Conservation (phyloP, 106 monocot species). For the Dactylorhiza incarnata region DNA sequence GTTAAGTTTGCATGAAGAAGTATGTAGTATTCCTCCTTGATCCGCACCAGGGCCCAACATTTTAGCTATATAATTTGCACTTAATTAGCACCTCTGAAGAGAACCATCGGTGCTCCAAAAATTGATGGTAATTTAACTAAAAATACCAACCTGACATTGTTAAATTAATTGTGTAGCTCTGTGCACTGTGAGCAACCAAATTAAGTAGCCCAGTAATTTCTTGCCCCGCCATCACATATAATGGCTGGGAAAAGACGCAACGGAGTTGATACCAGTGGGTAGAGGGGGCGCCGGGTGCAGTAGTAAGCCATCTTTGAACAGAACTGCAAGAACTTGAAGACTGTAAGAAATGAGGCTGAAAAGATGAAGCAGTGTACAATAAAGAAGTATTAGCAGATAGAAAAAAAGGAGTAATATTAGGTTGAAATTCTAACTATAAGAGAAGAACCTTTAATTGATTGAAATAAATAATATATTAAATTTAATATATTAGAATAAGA, state of each 20-base stretch:
- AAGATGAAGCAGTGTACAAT: background rate
- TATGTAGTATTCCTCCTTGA: slow-evolving; percentile 77
- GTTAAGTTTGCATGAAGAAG: slow-evolving; percentile 75
- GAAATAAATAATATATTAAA: no score
- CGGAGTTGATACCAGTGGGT: slow-evolving; percentile 98
- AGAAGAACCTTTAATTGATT: no score
- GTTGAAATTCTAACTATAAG: no score
- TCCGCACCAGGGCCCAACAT: slow-evolving; percentile 82
- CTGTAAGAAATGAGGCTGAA: background rate
- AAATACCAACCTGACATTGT: slow-evolving; percentile 62
- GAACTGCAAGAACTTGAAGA: slow-evolving; percentile 34
- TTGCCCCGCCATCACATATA: slow-evolving; percentile 96
- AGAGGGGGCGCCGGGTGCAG: slow-evolving; percentile 80
- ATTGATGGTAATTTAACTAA: background rate
- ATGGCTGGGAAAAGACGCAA: slow-evolving; percentile 74
- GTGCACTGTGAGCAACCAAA: slow-evolving; percentile 84
- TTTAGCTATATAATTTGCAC: slow-evolving; percentile 44
- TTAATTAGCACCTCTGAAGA: slow-evolving; percentile 1
- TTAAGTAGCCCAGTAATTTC: slow-evolving; percentile 83
- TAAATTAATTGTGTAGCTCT: slow-evolving; percentile 88
- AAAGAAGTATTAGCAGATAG: background rate
- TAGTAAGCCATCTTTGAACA: slow-evolving; percentile 90
- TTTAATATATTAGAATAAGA: no score
- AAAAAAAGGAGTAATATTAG: background rate
- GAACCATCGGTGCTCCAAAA: background rate